These are phyloP conservation scores for Yamadazyma blattariae DNA, from an alignment of 1,139 yeast species.

Conservation along the genomic window DNA sequence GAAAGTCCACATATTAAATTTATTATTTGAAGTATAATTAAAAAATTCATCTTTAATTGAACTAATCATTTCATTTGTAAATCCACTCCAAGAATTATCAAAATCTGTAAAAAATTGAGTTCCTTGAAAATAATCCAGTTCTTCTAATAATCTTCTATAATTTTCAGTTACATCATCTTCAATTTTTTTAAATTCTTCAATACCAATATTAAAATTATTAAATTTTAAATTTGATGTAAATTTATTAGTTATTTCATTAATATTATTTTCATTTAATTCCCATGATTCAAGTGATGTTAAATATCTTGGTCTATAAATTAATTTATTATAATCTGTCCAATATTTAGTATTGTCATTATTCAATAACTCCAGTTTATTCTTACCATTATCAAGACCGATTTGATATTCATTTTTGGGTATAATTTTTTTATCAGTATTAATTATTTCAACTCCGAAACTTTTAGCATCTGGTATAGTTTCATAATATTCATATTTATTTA, in stretches of 20 bases:
- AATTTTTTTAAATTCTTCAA: constrained; percentile 27
- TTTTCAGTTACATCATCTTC: constrained; percentile 39
- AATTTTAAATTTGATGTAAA: constrained; percentile 29
- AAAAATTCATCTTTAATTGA: constrained; percentile 68
- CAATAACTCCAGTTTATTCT: constrained; percentile 25
- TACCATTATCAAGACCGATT: constrained; percentile 53
- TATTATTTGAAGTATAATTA: constrained; percentile 48
- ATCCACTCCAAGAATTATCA: constrained; percentile 86
- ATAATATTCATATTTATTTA: constrained; percentile 52
- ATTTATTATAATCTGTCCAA: constrained; percentile 82
- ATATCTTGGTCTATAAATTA: constrained; percentile 64
- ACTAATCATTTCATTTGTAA: constrained; percentile 49
- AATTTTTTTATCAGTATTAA: constrained; percentile 13
- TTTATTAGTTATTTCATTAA: constrained; percentile 21
- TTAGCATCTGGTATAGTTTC: constrained; percentile 13
- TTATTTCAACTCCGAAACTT: constrained; percentile 11
- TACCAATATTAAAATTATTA: constrained; percentile 25
- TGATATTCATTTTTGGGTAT: constrained; percentile 56
- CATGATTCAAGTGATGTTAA: constrained; percentile 55
- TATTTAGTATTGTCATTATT: constrained; percentile 45
- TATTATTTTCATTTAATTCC: constrained; percentile 28
- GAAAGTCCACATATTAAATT: constrained; percentile 43
- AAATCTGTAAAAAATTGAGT: constrained; percentile 64
- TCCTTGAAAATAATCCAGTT: constrained; percentile 73
- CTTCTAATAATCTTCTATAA: constrained; percentile 68